Evolutionary conservation across 495 filamentous ascomycete genomes (phyloP), one percentile per base, ranked within the genome.

Genomic region (Penicilliopsis zonata): DNA sequence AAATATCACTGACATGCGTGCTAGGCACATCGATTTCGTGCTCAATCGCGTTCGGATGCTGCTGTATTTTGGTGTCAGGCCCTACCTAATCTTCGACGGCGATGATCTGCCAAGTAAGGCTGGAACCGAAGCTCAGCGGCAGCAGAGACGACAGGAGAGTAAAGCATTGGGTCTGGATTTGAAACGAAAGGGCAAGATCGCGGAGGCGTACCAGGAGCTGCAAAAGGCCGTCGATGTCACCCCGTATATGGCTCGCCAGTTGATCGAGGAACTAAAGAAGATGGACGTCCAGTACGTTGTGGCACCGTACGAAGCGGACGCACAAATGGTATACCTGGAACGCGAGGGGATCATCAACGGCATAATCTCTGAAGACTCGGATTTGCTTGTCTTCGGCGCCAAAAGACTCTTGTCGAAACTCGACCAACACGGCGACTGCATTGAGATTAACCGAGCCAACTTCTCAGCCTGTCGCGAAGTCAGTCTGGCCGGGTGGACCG

Each of bases 171-270:
- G 88, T 1, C 52, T 93, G 30, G 85, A 93, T 45, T 61, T 94
- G 9, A 64, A 94, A 22, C 71, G 73, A 30, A 80, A 83, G 18
- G 86, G 86, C 9, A 82, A 82, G 46, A 66, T 70, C 3, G 72
- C 78, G 2, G 82, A 88, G 45, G 92, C 92, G 1, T 74, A 88
- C 43, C 58, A 74, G 13, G 85, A 95, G 43, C 68, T 99, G 13
- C 88, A 95, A 48, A 99, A 96, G 49, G 84, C 90, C 13, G 75
- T 99, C 31, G 92, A 99, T 57, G 80, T 99, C 9, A 96, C 87
- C 1, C 88, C 92, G 1, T 73, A 86, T 42, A 96, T 99, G 92
- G 90, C 92, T 15, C 69, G 82, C 3, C 70, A 82, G 42, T 56
- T 96, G 13, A 99, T 99, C 38, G 86, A 95, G 35, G 86, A 88